A percentile compares a stretch with the other conserved stretches of the same genome.
phyloP scores from a whole-genome alignment of 257 asterid species.

The Solanum chilense region DNA sequence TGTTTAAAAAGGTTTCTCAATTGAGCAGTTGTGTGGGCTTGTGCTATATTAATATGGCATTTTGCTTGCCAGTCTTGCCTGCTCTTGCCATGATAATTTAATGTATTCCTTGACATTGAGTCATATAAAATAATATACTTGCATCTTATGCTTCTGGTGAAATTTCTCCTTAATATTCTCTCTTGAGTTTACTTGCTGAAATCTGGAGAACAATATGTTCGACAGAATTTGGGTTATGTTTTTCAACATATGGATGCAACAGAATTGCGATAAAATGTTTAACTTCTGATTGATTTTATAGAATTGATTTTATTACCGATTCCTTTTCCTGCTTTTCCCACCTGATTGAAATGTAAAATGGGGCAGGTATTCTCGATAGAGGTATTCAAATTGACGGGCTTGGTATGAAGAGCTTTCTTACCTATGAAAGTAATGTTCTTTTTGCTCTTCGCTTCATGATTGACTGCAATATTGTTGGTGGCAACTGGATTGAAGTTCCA shows the following conservation, averaged over 20 bases:
- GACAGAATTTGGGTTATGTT: not conserved
- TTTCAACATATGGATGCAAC: not conserved
- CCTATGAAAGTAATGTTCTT: slow-evolving; percentile 91
- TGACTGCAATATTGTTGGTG: slow-evolving; percentile 89
- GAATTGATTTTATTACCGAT: slow-evolving; percentile 2
- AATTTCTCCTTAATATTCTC: not conserved
- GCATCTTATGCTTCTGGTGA: not conserved
- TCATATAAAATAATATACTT: not conserved
- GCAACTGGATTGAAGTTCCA: slow-evolving; percentile 94
- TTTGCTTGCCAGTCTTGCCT: not conserved
- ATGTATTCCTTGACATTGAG: not conserved
- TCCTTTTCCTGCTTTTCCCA: not conserved
- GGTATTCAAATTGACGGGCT: slow-evolving; percentile 92
- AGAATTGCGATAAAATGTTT: not conserved
- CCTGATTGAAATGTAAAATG: not conserved
- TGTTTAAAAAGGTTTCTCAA: not conserved
- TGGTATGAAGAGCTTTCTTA: slow-evolving; percentile 74
- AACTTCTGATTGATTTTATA: not conserved
- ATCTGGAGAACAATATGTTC: not conserved
- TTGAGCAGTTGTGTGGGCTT: not conserved
- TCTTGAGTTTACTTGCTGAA: not conserved
- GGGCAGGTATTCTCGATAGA: slow-evolving; percentile 87
- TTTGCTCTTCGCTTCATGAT: slow-evolving; percentile 99
- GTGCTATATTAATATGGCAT: not conserved
- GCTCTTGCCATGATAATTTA: not conserved